phyloP scores from a whole-genome alignment of 805 yeast genomes.

The Saccharomyces jurei region DNA sequence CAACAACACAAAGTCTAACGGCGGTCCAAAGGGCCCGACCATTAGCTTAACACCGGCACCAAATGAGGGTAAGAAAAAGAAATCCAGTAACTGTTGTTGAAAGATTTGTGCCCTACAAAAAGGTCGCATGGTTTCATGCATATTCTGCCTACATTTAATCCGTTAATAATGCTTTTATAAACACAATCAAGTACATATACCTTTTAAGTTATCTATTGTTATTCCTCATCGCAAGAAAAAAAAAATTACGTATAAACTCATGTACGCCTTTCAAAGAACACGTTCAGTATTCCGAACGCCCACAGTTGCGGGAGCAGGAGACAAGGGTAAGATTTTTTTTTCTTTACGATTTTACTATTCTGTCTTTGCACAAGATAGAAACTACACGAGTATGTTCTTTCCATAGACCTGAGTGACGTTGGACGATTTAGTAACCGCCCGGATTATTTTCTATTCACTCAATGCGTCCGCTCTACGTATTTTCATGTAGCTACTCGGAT shows the following conservation, averaged over 20 bases:
- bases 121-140: neutral
- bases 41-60: constrained; percentile 91
- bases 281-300: neutral
- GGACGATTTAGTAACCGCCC: neutral
- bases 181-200: neutral
- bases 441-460: neutral
- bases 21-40: constrained; percentile 67
- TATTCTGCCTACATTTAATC: neutral
- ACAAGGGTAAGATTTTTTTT: neutral
- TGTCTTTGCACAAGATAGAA: neutral
- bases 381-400: neutral
- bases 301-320: neutral
- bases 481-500: neutral
- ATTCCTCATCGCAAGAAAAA: neutral
- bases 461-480: neutral
- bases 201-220: neutral
- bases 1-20: constrained; percentile 8
- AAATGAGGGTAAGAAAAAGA: constrained; percentile 57
- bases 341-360: neutral
- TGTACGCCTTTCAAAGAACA: neutral
- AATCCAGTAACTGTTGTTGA: constrained; percentile 58
- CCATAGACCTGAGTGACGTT: neutral
- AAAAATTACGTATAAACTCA: neutral
- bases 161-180: neutral
- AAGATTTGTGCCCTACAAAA: neutral